Evolutionary conservation across 2,329 filamentous ascomycete genomes (phyloP), one percentile per base, ranked within the genome.

Genomic region (Colletotrichum agaves): DNA sequence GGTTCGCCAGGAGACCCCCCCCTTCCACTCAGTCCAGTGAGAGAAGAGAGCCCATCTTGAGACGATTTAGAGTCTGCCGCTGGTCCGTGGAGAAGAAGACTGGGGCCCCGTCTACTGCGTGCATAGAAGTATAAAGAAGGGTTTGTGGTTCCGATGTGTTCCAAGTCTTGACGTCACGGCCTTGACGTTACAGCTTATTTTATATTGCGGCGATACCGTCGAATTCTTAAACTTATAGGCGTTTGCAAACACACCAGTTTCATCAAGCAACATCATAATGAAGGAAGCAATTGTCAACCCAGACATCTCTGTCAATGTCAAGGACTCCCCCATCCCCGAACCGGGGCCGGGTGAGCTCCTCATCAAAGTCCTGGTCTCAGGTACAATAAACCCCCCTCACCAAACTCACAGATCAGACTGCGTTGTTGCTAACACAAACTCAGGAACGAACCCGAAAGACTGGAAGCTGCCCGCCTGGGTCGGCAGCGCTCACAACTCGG

Each of bases 391-490:
- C n/a, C 27, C 4, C 1, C 27, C 27, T 7, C 27, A 8, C 27
- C 27, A 27, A 27, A 27, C 6, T 27, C 12, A 19, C n/a, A 1
- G 11, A 27, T n/a, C 23, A n/a, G 8, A 5, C 19, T 23, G 17
- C 8, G 10, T 1, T 8, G 13, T 23, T 7, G 33, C 41, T 61
- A 10, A 68, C 47, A 47, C 11, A 5, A 11, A 15, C 27, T 3
- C 47, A 73, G 72, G 72, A 7, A 71, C 71, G 2, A 76, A 76
- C 33, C 74, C 74, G 3, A 75, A 75, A 13, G 74, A 75, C 13
- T 75, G 74, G 74, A 75, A 75, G 19, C 1, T 71, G 0, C 73
- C 73, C 0, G 13, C 39, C 21, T 68, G 60, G 67, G 1, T 41
- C 15, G 2, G 44, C 1, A 6, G 11, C 1, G 3, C 56, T 3